phyloP scores from a whole-genome alignment of 2,329 filamentous ascomycete genomes.

The Fusarium sublunatum region DNA sequence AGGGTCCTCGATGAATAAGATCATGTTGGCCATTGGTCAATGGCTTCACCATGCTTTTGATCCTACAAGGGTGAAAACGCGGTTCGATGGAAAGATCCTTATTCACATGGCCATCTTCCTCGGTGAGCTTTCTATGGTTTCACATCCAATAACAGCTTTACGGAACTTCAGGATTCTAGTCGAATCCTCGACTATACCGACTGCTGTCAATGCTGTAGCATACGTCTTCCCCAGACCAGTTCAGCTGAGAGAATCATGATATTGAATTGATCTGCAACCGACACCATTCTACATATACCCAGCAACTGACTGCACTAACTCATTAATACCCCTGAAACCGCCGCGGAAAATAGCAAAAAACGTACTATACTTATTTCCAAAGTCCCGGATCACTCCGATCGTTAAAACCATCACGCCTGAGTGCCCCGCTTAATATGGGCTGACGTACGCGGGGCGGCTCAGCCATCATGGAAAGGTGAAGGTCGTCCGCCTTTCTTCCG shows the following conservation, averaged over 20 bases:
- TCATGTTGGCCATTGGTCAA: conserved; percentile 42
- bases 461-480: conserved; percentile 8
- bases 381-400: conserved; percentile 43
- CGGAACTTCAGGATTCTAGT: not conserved
- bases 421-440: conserved; percentile 44
- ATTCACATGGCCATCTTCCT: conserved; percentile 28
- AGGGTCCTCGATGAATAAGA: conserved; percentile 46
- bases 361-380: conserved; percentile 26
- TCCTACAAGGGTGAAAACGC: conserved; percentile 2
- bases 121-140: not conserved
- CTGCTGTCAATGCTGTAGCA: not conserved
- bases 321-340: conserved; percentile 11
- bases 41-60: conserved; percentile 13
- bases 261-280: not conserved
- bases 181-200: not conserved
- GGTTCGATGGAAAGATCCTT: conserved; percentile 3
- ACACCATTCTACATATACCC: conserved; percentile 7
- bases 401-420: conserved; percentile 31
- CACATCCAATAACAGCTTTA: not conserved
- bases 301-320: not conserved
- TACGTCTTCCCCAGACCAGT: not conserved
- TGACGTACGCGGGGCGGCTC: conserved; percentile 34
- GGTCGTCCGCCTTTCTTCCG: conserved; percentile 32
- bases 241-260: no score
- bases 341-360: conserved; percentile 16